Evolutionary conservation across 208 protist species (phyloP).

Genomic region (Polymyxa betae): DNA sequence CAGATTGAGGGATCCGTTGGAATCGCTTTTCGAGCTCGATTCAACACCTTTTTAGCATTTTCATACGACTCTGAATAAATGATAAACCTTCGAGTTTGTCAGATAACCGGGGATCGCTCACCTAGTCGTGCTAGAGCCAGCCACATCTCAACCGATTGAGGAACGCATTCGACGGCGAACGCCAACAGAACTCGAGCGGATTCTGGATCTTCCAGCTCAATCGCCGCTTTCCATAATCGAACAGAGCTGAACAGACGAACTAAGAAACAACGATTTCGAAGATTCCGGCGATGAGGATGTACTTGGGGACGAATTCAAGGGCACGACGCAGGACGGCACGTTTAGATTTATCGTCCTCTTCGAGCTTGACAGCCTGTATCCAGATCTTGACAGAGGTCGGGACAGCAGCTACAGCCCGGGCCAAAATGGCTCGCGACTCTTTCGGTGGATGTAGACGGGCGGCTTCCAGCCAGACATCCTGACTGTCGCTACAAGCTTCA

Average conservation of each 20-base stretch:
- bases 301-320: conserved; percentile 67
- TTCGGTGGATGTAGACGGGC: conserved; percentile 75
- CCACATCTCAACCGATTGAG: conserved; percentile 83
- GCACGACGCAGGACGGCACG: conserved; percentile 73
- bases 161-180: conserved; percentile 84
- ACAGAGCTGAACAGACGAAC: conserved; percentile 55
- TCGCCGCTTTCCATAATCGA: conserved; percentile 66
- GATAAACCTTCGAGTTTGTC: background rate
- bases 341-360: conserved; percentile 73
- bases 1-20: conserved; percentile 82
- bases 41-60: conserved; percentile 78
- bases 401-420: conserved; percentile 77
- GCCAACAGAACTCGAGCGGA: conserved; percentile 81
- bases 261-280: background rate
- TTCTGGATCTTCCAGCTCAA: conserved; percentile 73
- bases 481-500: conserved; percentile 73
- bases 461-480: conserved; percentile 89
- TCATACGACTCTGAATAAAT: conserved; percentile 71
- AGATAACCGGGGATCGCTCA: conserved; percentile 1
- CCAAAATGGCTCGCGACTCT: conserved; percentile 79
- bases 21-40: conserved; percentile 75
- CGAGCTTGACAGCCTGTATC: conserved; percentile 79
- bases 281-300: background rate
- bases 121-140: conserved; percentile 85
- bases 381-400: conserved; percentile 84